Evolutionary conservation across 345 rosid species (phyloP), one percentile per base, ranked within the genome.

Genomic region (Anastatica hierochuntica): DNA sequence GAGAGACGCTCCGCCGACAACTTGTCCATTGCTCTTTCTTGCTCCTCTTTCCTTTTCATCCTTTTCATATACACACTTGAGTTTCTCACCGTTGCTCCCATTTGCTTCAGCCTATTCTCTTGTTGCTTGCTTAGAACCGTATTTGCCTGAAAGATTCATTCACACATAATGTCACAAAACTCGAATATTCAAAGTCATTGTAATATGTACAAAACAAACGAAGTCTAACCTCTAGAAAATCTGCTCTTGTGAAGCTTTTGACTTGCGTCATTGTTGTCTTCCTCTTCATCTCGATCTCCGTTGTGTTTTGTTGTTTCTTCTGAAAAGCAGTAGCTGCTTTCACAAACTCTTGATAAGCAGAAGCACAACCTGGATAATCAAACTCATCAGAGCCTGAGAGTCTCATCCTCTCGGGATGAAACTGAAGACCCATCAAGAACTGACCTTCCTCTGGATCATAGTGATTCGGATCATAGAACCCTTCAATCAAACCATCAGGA

Each of bases 51-150:
- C 69, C 59, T 51, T 49, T 66, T 77, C 69, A 81, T 10, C 38
- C 43, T 65, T 33, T 76, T 56, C 14, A 62, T 53, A 57, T 72
- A 79, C 27, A 60, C 59, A 7, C 64, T 57, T 4, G 72, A 76
- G 73, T 82, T 77, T 58, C 85, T 79, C 58, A 82, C 85, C 4
- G 85, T 82, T 0, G 81, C 89, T 6, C 89, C 85, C 78, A 82
- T 74, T 60, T 82, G 81, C 70, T 75, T 74, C 63, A 82, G 59
- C 77, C 89, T 73, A 0, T 64, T 79, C 69, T 82, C 85, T 41
- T 82, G 81, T 43, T 77, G 76, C 58, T 69, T 49, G 62, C 83
- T 79, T 68, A 75, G 45, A 3, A 53, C 75, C 12, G 72, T 75
- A 45, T 77, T 77, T 34, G 67, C 76, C 75, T 78, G 68, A 19